Conservation (phyloP, 2,329 filamentous ascomycete genomes). For the Phaeophleospora eucalypticola region DNA sequence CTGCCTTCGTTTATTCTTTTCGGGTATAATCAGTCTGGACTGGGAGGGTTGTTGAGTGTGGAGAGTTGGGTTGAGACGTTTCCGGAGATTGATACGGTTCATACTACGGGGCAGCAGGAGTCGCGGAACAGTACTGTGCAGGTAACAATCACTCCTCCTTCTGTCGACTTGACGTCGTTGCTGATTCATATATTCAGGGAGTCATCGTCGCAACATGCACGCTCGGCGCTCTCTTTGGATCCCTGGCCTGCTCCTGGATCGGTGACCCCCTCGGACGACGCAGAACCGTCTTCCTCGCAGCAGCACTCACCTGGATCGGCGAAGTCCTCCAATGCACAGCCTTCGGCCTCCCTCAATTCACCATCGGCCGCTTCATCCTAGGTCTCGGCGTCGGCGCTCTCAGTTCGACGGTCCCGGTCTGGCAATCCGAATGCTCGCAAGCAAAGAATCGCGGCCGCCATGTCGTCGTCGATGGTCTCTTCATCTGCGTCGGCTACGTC, state of each 20-base stretch:
- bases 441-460: constrained; percentile 39
- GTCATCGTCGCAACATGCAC: constrained; percentile 44
- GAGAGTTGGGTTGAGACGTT: constrained; percentile 42
- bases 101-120: constrained; percentile 38
- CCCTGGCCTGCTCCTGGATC: constrained; percentile 43
- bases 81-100: constrained; percentile 47
- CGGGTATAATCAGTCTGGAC: constrained; percentile 51
- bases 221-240: constrained; percentile 45
- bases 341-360: constrained; percentile 46
- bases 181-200: constrained; percentile 23
- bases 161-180: background rate
- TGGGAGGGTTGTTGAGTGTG: constrained; percentile 46
- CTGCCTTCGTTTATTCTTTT: constrained; percentile 46
- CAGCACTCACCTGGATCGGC: constrained; percentile 41
- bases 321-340: constrained; percentile 43
- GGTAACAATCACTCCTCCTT: constrained; percentile 3
- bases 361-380: constrained; percentile 43
- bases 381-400: constrained; percentile 43
- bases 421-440: constrained; percentile 42
- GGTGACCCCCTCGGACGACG: constrained; percentile 46
- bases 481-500: constrained; percentile 44
- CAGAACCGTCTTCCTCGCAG: constrained; percentile 42
- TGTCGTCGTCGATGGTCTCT: constrained; percentile 44
- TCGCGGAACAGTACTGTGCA: constrained; percentile 44
- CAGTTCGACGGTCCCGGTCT: constrained; percentile 45